Conservation (phyloP, 495 filamentous ascomycete genomes). For the Aspergillus homomorphus region DNA sequence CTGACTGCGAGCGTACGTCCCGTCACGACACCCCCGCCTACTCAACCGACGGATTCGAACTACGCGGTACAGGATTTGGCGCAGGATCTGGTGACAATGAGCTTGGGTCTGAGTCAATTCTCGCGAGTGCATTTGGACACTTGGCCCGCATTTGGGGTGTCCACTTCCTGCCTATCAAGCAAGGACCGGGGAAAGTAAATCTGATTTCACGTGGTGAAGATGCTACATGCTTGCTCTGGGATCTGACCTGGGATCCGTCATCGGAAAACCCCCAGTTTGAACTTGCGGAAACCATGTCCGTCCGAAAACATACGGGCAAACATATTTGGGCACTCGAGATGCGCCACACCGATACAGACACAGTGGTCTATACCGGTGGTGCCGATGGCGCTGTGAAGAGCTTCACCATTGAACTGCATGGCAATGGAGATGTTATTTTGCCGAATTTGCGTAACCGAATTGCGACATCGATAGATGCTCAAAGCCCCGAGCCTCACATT, state of each 20-base stretch:
- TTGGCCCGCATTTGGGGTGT: conserved; percentile 86
- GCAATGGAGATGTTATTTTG: conserved; percentile 11
- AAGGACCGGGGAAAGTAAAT: conserved; percentile 25
- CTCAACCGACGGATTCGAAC: conserved; percentile 43
- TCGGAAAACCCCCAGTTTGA: conserved; percentile 26
- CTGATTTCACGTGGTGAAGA: conserved; percentile 81
- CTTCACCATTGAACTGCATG: conserved; percentile 20
- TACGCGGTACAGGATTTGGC: conserved; percentile 45
- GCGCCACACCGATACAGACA: conserved; percentile 20
- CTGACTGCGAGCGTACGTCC: conserved; percentile 39
- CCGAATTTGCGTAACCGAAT: conserved; percentile 16
- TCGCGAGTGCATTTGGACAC: conserved; percentile 80
- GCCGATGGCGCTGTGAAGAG: conserved; percentile 65
- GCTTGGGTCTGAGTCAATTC: conserved; percentile 31
- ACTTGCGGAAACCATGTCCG: conserved; percentile 51
- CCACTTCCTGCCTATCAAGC: conserved; percentile 51
- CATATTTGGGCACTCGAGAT: conserved; percentile 81
- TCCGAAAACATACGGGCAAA: conserved; percentile 73
- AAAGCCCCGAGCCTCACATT: conserved; percentile 3
- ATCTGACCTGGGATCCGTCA: conserved; percentile 41
- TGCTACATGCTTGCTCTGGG: conserved; percentile 67
- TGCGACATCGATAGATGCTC: conserved; percentile 1
- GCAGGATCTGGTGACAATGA: conserved; percentile 15
- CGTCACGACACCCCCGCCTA: conserved; percentile 35
- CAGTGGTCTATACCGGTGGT: conserved; percentile 73